Evolutionary conservation across 495 filamentous ascomycete species (phyloP).

Genomic region (Podospora anserina): DNA sequence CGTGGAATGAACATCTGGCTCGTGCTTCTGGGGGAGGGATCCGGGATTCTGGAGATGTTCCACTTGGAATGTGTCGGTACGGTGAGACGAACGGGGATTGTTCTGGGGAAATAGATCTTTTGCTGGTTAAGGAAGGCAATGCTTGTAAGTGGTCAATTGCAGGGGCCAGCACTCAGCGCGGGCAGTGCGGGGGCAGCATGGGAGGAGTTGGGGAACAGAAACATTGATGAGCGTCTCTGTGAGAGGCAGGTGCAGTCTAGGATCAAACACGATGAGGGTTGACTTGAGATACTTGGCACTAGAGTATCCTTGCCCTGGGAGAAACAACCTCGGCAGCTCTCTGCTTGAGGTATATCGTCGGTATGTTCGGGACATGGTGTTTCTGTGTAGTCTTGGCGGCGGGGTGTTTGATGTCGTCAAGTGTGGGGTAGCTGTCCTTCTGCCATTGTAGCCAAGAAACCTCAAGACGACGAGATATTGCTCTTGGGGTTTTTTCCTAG

Average conservation of each 20-base stretch:
- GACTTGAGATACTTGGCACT: background rate
- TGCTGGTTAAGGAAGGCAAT: background rate
- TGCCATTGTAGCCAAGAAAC: too few relatives aligned
- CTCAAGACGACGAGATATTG: too few relatives aligned
- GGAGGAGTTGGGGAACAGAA: background rate
- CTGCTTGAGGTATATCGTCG: background rate
- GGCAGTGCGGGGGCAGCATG: background rate
- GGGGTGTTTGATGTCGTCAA: background rate
- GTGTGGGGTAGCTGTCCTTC: background rate
- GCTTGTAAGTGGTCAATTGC: background rate
- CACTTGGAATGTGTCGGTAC: background rate
- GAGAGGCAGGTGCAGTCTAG: background rate
- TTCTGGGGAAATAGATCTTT: too few relatives aligned
- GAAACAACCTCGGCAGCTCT: background rate
- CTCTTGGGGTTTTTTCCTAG: background rate
- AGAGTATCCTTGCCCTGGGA: background rate
- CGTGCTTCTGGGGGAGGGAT: background rate
- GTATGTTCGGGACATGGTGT: background rate
- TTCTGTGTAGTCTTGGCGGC: background rate
- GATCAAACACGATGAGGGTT: background rate
- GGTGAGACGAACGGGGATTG: background rate
- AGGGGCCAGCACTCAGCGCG: background rate
- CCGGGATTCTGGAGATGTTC: background rate
- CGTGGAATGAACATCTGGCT: background rate
- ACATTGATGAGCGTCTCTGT: background rate